Conservation (phyloP, 176 grass and related monocot species). For the Oryza meyeriana region DNA sequence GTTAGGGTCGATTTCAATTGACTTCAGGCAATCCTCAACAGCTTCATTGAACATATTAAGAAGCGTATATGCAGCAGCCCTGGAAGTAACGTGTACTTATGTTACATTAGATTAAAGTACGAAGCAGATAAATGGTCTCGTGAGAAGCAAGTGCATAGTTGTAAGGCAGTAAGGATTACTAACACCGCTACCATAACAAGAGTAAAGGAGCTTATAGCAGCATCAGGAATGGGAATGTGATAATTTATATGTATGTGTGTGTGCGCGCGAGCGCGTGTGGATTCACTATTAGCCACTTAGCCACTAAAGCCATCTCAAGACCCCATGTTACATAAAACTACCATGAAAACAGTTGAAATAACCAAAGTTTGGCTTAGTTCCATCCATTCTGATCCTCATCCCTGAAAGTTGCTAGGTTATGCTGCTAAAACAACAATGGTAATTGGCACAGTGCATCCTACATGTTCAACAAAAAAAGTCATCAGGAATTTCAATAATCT, state of each 20-base stretch:
- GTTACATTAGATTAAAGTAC: slow-evolving; percentile 27
- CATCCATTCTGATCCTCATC: slow-evolving; percentile 3
- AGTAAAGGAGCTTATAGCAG: slow-evolving; percentile 5
- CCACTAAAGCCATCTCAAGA: slow-evolving; percentile 1
- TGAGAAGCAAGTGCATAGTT: slow-evolving; percentile 5
- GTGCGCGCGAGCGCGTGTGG: background rate
- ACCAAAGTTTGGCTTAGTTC: slow-evolving; percentile 5
- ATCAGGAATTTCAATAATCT: background rate
- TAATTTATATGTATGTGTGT: background rate
- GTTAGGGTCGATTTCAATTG: slow-evolving; percentile 74
- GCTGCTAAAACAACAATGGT: background rate
- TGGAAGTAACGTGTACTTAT: slow-evolving; percentile 43
- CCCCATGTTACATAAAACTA: background rate
- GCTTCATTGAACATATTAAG: slow-evolving; percentile 63
- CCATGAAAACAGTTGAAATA: background rate
- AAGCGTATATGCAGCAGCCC: slow-evolving; percentile 77
- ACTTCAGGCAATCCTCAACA: slow-evolving; percentile 64
- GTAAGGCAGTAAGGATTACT: background rate
- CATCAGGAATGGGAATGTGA: slow-evolving; percentile 8
- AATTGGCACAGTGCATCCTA: background rate
- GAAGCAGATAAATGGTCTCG: background rate
- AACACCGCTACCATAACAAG: background rate
- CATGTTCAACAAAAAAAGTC: background rate
- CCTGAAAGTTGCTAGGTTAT: background rate
- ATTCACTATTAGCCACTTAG: background rate